Evolutionary conservation across 345 rosid genomes (phyloP), one percentile per base, ranked within the genome.

Genomic region (Arabidopsis thaliana): DNA sequence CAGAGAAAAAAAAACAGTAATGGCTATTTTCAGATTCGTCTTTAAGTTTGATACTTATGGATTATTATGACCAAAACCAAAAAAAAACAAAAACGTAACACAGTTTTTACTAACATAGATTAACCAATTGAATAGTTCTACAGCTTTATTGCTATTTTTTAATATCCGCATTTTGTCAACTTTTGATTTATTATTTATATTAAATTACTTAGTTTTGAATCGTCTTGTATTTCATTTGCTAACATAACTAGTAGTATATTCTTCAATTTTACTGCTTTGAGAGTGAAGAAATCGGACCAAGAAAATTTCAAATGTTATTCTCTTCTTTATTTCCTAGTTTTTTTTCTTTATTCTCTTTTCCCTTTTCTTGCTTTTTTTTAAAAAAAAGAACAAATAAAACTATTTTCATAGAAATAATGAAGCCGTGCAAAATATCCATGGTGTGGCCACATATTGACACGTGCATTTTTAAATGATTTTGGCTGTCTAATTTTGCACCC

Each of bases 371-470:
- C 37, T 24, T 63, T 62, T 72, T 20, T 0, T 5, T 16, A 0
- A 16, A 16, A 16, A 3, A 59, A 71, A 59, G 50, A 10, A 71
- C 34, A 7, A n/a, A 71, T 71, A 24, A 71, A 48, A 48, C 38
- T 22, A 70, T 23, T 13, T 30, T 6, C 14, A 45, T 36, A 56
- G 25, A 4, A 52, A 37, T 46, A 45, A 56, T 24, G 59, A 74
- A 65, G 37, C 59, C 72, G 59, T 65, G 72, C 78, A 55, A 60
- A 37, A 53, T 41, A 52, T 53, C 28, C 40, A 52, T 10, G 3
- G 38, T 16, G 50, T 52, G 37, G 37, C 38, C 58, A 57, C 13
- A 74, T 30, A 65, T 46, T 8, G 59, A 66, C 66, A 66, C 78
- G 71, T 74, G 45, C 40, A 46, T 2, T 45, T 7, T 65, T 45